phyloP scores from a whole-genome alignment of 352 stramenopile genomes.

The Pythium sukuiense region DNA sequence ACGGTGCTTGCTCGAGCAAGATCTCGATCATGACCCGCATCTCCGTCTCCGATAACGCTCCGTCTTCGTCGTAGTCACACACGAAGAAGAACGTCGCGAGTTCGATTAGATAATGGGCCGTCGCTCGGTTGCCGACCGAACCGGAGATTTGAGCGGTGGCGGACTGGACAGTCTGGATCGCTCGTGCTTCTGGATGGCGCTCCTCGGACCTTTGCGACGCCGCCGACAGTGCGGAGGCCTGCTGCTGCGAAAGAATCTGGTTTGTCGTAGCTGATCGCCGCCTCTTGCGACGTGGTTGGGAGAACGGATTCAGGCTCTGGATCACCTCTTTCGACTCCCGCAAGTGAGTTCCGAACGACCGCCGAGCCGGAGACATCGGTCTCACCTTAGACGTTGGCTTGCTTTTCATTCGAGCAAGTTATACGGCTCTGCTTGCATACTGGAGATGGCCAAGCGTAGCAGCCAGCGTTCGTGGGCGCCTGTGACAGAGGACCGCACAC shows the following conservation, averaged over 20 bases:
- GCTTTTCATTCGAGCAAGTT: neutral
- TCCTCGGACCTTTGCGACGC: slow-evolving; percentile 3
- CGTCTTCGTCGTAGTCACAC: slow-evolving; percentile 22
- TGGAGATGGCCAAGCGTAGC: neutral
- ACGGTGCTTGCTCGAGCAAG: neutral
- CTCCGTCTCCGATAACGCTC: neutral
- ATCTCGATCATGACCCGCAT: slow-evolving; percentile 11
- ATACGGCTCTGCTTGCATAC: neutral
- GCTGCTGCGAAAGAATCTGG: slow-evolving; percentile 5
- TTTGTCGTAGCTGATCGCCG: slow-evolving; percentile 15
- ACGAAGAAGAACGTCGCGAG: slow-evolving; percentile 15
- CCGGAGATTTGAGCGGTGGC: neutral
- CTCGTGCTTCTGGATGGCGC: neutral
- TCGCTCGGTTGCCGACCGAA: neutral
- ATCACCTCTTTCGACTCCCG: neutral
- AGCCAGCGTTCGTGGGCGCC: slow-evolving; percentile 10
- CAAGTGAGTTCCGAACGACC: slow-evolving; percentile 2
- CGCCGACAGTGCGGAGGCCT: neutral
- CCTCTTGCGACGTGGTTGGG: slow-evolving; percentile 4
- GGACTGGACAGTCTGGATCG: neutral
- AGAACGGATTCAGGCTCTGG: slow-evolving; percentile 1
- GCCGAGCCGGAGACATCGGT: neutral
- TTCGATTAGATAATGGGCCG: slow-evolving; percentile 12
- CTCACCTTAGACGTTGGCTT: neutral
- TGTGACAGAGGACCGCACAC: neutral